Evolutionary conservation across 345 rosid species (phyloP), one percentile per base, ranked within the genome.

Genomic region (Brassica juncea): DNA sequence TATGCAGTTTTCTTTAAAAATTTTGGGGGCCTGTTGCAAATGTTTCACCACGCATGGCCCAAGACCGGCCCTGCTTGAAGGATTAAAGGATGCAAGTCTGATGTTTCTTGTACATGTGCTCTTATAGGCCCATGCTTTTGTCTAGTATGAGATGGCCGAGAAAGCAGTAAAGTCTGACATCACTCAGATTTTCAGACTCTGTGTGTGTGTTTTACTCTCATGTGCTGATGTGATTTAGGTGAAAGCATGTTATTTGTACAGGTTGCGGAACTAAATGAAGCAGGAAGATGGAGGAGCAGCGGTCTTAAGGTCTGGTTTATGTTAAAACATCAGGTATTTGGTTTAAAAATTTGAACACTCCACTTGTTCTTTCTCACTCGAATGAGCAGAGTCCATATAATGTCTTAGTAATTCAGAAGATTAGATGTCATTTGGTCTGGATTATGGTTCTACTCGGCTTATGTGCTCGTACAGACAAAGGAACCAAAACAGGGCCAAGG

Each of bases 91-190:
- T 28, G 52, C n/a, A 28, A 12, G 12, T 1, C 70, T 82, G 59
- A 74, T 78, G 35, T 34, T 30, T 39, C 58, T 65, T 1, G 80
- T 71, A 74, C 55, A 59, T 72, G 23, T 70, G 35, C 71, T 75
- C 11, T 42, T 85, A 78, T 82, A 95, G 99, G 86, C 92, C 88
- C 99, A 93, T 85, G 98, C 99, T 73, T 96, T 93, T 83, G 99
- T 93, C 73, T 97, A 93, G 79, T 96, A 92, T 79, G 98, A 92
- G 79, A 81, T 95, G 2, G 99, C 99, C 77, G 99, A 96, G 87
- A 93, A 92, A 87, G 99, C 99, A 42, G 99, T 96, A 79, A 86
- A 90, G 84, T 42, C 65, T 80, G 76, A 27, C 39, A 3, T 60
- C 52, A 68, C 62, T 58, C 37, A 31, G 68, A 9, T 59, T 15